These are phyloP conservation scores for Rhizomucor miehei DNA, from an alignment of 371 early-diverging fungal species.

Conservation along the genomic window DNA sequence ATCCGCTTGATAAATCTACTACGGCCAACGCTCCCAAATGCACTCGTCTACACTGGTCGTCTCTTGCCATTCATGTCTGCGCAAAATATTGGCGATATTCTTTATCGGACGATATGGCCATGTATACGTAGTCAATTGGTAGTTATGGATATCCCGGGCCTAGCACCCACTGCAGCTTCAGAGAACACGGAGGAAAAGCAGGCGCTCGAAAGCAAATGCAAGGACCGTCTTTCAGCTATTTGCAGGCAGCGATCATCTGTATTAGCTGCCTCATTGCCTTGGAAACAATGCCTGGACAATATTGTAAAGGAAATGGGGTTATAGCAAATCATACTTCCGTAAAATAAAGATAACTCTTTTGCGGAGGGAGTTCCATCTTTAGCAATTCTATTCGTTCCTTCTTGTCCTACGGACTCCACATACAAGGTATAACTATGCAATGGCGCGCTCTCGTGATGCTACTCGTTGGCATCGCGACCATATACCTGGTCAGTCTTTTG, in stretches of 20 bases:
- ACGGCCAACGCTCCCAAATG: neutral
- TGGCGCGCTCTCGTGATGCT: slow-evolving; percentile 42
- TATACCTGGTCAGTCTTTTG: slow-evolving; percentile 35
- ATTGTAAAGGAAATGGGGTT: too few relatives aligned
- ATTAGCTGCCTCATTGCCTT: slow-evolving; percentile 15
- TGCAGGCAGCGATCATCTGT: slow-evolving; percentile 17
- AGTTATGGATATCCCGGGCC: slow-evolving; percentile 8
- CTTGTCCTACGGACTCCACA: too few relatives aligned
- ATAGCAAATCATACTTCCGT: too few relatives aligned
- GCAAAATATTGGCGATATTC: slow-evolving; percentile 29
- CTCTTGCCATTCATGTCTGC: slow-evolving; percentile 37
- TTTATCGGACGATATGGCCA: slow-evolving; percentile 36
- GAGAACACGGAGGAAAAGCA: slow-evolving; percentile 1
- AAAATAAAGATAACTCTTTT: too few relatives aligned
- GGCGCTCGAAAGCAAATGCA: slow-evolving; percentile 19
- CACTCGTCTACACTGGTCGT: slow-evolving; percentile 2
- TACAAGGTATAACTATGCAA: slow-evolving; percentile 25
- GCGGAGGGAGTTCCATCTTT: too few relatives aligned
- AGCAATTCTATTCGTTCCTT: too few relatives aligned
- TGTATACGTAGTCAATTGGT: slow-evolving; percentile 17
- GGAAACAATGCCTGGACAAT: slow-evolving; percentile 19
- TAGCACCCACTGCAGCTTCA: neutral
- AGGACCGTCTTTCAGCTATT: slow-evolving; percentile 12
- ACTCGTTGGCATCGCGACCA: slow-evolving; percentile 29
- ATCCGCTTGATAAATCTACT: slow-evolving; percentile 19